phyloP scores from a whole-genome alignment of 2,329 filamentous ascomycete species.

The Cladophialophora exuberans region DNA sequence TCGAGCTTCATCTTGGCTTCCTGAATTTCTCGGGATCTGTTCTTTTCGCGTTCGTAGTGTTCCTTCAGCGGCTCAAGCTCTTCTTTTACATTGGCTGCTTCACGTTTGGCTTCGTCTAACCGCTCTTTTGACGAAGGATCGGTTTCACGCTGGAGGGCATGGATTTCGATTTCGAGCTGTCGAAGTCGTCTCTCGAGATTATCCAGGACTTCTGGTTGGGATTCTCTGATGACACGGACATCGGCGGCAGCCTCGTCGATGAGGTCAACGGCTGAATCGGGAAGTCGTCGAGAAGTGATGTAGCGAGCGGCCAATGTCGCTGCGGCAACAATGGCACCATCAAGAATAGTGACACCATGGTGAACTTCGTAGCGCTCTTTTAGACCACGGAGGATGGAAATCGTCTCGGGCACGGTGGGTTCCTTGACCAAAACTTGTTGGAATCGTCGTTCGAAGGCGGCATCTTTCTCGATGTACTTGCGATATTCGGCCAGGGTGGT shows the following conservation, averaged over 20 bases:
- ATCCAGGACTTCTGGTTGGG: constrained; percentile 93
- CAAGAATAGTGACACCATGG: constrained; percentile 94
- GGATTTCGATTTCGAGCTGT: constrained; percentile 96
- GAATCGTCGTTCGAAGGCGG: constrained; percentile 96
- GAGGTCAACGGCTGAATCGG: constrained; percentile 94
- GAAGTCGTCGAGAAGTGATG: constrained; percentile 84
- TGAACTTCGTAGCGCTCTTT: constrained; percentile 99
- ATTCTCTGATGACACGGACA: constrained; percentile 94
- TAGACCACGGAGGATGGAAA: constrained; percentile 96
- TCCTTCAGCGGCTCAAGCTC: constrained; percentile 88
- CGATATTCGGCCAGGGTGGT: constrained; percentile 94
- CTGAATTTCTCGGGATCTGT: constrained; percentile 87
- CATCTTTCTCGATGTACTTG: constrained; percentile 99
- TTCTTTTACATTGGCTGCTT: constrained; percentile 92
- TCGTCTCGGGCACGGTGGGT: constrained; percentile 81
- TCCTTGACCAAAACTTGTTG: constrained; percentile 98
- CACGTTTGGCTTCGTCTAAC: constrained; percentile 79
- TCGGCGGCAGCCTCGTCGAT: constrained; percentile 96
- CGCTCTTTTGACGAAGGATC: constrained; percentile 88
- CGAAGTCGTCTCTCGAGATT: constrained; percentile 87
- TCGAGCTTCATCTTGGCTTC: constrained; percentile 95
- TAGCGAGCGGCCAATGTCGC: constrained; percentile 93
- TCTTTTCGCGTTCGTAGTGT: constrained; percentile 93
- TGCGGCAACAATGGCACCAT: constrained; percentile 87
- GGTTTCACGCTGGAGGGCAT: constrained; percentile 89